phyloP scores from a whole-genome alignment of 306 rosid genomes.

The Hippophae gyantsensis region DNA sequence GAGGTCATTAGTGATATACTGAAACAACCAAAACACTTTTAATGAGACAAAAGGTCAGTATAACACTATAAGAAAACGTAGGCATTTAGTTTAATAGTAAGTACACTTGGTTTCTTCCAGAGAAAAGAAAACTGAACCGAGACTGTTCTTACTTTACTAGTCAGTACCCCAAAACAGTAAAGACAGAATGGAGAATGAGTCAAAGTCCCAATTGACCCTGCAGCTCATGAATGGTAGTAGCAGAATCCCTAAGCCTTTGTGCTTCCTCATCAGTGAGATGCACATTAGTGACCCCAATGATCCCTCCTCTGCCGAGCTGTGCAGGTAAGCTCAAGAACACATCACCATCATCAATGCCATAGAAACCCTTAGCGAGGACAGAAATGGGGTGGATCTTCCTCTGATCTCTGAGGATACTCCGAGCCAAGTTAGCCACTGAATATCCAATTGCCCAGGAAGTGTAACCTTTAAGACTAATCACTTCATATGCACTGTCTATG shows the following conservation, averaged over 20 bases:
- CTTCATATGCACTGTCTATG: constrained; percentile 63
- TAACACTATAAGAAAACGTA: too few relatives aligned
- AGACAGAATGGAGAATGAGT: background rate
- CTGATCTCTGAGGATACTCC: constrained; percentile 59
- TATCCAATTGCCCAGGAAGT: constrained; percentile 97
- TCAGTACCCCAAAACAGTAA: background rate
- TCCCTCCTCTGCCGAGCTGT: constrained; percentile 69
- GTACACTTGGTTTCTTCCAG: too few relatives aligned
- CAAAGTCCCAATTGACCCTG: constrained; percentile 55
- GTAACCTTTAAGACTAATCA: constrained; percentile 72
- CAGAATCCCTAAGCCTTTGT: constrained; percentile 50
- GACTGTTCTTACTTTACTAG: too few relatives aligned
- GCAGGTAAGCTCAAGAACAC: constrained; percentile 85
- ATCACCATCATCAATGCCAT: constrained; percentile 55
- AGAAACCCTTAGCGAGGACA: constrained; percentile 63
- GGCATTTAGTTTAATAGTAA: too few relatives aligned
- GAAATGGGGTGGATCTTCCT: constrained; percentile 78
- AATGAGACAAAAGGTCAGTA: too few relatives aligned
- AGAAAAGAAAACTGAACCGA: too few relatives aligned
- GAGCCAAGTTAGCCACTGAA: constrained; percentile 59
- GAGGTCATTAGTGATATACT: too few relatives aligned
- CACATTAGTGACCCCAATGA: constrained; percentile 64
- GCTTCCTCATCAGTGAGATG: constrained; percentile 58
- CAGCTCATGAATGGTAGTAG: constrained; percentile 47
- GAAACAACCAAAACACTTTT: too few relatives aligned